A percentile compares a stretch with the other conserved stretches of the same genome.
Evolutionary conservation across 1,139 yeast genomes (phyloP).

Genomic region (Blastobotrys indianensis): DNA sequence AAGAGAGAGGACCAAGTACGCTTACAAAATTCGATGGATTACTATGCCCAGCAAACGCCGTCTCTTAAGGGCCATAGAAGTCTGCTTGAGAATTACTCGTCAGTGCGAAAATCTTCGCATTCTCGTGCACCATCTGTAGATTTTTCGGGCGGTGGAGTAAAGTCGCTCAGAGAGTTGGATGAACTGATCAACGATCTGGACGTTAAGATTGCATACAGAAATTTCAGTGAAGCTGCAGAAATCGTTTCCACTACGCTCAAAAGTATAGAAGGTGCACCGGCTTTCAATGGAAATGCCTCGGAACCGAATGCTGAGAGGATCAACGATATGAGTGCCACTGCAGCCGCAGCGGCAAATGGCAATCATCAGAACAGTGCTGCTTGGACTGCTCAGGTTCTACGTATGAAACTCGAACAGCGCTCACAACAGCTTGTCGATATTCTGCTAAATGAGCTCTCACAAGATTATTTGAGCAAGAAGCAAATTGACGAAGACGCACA

Average conservation of each 20-base stretch:
- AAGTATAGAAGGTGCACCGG: too few species aligned
- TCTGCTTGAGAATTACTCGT: constrained; percentile 11
- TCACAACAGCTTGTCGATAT: constrained; percentile 25
- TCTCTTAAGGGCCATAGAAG: constrained; percentile 10
- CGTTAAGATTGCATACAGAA: constrained; percentile 56
- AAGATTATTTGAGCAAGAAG: constrained; percentile 31
- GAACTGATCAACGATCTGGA: constrained; percentile 64
- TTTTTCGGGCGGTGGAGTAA: constrained; percentile 12
- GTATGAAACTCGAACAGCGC: constrained; percentile 28
- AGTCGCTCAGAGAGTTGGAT: constrained; percentile 47
- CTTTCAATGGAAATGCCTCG: too few species aligned
- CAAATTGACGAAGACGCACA: constrained; percentile 32
- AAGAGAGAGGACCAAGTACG: constrained; percentile 35
- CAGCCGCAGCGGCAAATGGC: constrained; percentile 16
- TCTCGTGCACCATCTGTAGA: constrained; percentile 13
- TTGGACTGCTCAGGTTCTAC: constrained; percentile 10
- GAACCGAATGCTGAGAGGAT: constrained; percentile 15
- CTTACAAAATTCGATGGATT: constrained; percentile 41
- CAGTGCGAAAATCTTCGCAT: constrained; percentile 11
- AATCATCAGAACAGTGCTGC: constrained; percentile 8
- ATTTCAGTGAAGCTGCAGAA: constrained; percentile 51
- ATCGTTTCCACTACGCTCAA: constrained; percentile 34
- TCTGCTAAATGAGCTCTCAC: constrained; percentile 32
- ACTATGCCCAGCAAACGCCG: constrained; percentile 35
- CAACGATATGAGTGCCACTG: constrained; percentile 14